Evolutionary conservation across 1,139 yeast genomes (phyloP).

Genomic region (Candida sanyaensis): DNA sequence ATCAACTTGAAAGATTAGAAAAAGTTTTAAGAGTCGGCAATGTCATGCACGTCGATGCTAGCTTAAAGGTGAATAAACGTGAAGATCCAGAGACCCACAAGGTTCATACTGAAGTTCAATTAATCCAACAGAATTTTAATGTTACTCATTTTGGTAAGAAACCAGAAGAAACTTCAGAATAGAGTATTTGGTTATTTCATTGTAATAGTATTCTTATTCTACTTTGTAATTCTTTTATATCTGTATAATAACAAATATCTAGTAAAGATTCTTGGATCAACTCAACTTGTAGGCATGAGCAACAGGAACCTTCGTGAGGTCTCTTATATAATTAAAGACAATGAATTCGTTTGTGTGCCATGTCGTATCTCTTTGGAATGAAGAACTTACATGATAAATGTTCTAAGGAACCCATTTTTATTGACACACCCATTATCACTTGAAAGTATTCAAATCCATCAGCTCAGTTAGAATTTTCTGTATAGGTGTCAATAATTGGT

Average conservation of each 20-base stretch:
- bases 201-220: background rate
- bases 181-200: background rate
- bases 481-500: constrained; percentile 57
- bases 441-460: constrained; percentile 87
- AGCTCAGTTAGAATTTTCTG: constrained; percentile 67
- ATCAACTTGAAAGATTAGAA: constrained; percentile 38
- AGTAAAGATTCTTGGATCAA: constrained; percentile 19
- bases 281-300: constrained; percentile 73
- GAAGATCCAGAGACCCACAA: constrained; percentile 32
- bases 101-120: constrained; percentile 27
- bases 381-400: constrained; percentile 69
- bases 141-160: constrained; percentile 42
- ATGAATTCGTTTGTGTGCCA: constrained; percentile 81
- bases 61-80: constrained; percentile 35
- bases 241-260: background rate
- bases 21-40: constrained; percentile 44
- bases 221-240: background rate
- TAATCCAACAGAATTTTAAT: constrained; percentile 39
- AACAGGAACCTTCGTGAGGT: constrained; percentile 74
- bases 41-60: constrained; percentile 45
- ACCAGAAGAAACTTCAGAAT: constrained; percentile 17
- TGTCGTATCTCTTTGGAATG: constrained; percentile 60
- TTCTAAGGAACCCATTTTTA: constrained; percentile 79
- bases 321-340: constrained; percentile 71
- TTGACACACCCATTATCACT: constrained; percentile 90